Evolutionary conservation across 768 basidiomycete genomes (phyloP), one percentile per base, ranked within the genome.

Genomic region (Leccinum olivaceopallidum): DNA sequence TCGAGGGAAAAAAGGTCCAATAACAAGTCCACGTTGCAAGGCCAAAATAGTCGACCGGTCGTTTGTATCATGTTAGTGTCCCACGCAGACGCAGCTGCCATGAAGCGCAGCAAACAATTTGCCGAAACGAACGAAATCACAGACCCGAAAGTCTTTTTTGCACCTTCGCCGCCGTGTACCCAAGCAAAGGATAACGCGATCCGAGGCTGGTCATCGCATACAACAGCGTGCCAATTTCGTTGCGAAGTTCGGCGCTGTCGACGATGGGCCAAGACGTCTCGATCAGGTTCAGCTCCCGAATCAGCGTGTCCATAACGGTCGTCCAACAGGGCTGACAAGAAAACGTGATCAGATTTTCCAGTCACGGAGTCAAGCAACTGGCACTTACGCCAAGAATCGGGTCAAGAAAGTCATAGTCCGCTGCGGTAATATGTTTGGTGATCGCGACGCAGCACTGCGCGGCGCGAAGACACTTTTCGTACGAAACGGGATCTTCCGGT

Each of bases 361-460:
- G 56, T 50, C 34, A 63, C 39, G 49, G 48, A 62, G 56, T 13
- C 50, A 42, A 42, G 14, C 5, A 53, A 13, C 4, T 20, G 39
- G 53, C 8, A 75, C 88, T 64, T 77, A 91, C 89, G 55, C 86
- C 88, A 62, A 91, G 79, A 63, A 91, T 83, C 26, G 90, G 90
- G 75, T 92, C 90, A n/a, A 91, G 79, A 72, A 84, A 87, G 42
- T 82, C 80, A 63, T 83, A 87, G 66, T 91, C 89, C 65, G 80
- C 72, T 26, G 90, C 87, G 26, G 79, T 72, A 58, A 90, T 78
- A 61, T 84, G 82, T 66, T 85, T 86, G 68, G 86, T 80, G 67
- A 91, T 74, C 44, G 81, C 76, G 55, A 84, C 80, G 62, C 83
- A 83, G 37, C 83, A 76, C 56, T 84, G 81, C 20, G 89, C 87